Evolutionary conservation across 73 alveolate species (phyloP), one percentile per base, ranked within the genome.

Genomic region (Stentor roeselii): DNA sequence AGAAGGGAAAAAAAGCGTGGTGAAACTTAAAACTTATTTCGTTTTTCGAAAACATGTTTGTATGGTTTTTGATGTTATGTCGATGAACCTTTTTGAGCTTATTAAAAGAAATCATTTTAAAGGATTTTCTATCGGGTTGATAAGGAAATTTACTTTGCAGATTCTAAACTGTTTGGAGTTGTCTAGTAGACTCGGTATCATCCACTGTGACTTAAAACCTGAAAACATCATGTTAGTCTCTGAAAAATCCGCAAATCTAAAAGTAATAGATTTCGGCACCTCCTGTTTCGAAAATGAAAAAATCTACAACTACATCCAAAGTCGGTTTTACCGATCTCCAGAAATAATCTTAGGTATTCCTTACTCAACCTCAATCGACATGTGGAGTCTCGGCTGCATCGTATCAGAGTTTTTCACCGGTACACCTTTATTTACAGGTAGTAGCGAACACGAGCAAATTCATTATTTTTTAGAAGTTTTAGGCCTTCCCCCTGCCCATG

Each of bases 381-480:
- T 97, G 96, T 97, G 99, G 98, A 90, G 98, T 75, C 90, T 97
- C 67, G 99, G 96, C 27, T 97, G 99, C 89, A 91, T 97, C 6
- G 91, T 97, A 3, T 88, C 94, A 75, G 99, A 97, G 88, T 86
- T 95, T 61, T 84, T 89, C 59, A 83, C 94, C 1, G 99, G 99
- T 41, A 67, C 78, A 38, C 99, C 99, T 11, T 36, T 95, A 21
- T 95, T 95, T 83, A 95, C 98, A 37, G 99, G 99, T 37, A 98
- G 93, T 42, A 90, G 88, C 76, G 99, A 95, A 60, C 84, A 86
- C 37, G 98, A 95, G 38, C 87, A 95, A 78, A 59, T 95, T 84
- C 91, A 86, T 27, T 88, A 89, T 42, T 93, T 95, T 3, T 93
- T 95, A 92, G 97, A 93, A 78, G 60, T 93, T n/a, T 75, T 77